Base-by-base conservation (phyloP, 805 yeast genomes). In the Candida quercuum region DNA sequence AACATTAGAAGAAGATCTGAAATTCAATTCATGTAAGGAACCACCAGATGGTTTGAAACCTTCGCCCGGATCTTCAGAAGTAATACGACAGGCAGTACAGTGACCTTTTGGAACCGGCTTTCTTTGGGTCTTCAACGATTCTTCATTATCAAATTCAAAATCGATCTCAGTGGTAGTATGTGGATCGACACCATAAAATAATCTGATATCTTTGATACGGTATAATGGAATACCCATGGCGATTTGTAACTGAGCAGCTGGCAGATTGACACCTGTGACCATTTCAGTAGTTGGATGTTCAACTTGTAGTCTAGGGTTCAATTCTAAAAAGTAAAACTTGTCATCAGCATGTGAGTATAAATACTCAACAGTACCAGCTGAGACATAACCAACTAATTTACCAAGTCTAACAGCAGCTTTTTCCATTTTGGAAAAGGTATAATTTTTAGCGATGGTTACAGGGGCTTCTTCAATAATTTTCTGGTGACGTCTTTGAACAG, bases 201-300 rank as follows among this genome's bases (percentile, higher is more conserved):
- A 67, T 63, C 99, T 79, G 56, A 93, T 94, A 60, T 93, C 99
- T 54, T 83, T 77, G 53, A 93, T 84, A 67, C 95, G 77, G 64
- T 93, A 94, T 74, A 93, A 80, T 48, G 99, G 98, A 43, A 93
- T 78, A 76, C 99, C 99, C 99, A 93, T 93, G 46, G 99, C 98
- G 65, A 93, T 86, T 69, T 93, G 99, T 50, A 93, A 77, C 69
- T 93, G 99, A 27, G 99, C 96, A 41, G 97, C 95, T 21, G 99
- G 99, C 60, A 93, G 74, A 60, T 93, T 94, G 38, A 93, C 97
- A 49, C 99, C 99, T 18, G 95, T 83, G 40, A 88, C 99, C 99
- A 93, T 93, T 70, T 93, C 99, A 28, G 99, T 93, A 32, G 99
- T 93, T 56, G 99, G 99, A 74, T 93, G 99, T 74, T 93, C 99